Base-by-base conservation (phyloP, 2,329 filamentous ascomycete genomes). In the Phyllosticta citriasiana region DNA sequence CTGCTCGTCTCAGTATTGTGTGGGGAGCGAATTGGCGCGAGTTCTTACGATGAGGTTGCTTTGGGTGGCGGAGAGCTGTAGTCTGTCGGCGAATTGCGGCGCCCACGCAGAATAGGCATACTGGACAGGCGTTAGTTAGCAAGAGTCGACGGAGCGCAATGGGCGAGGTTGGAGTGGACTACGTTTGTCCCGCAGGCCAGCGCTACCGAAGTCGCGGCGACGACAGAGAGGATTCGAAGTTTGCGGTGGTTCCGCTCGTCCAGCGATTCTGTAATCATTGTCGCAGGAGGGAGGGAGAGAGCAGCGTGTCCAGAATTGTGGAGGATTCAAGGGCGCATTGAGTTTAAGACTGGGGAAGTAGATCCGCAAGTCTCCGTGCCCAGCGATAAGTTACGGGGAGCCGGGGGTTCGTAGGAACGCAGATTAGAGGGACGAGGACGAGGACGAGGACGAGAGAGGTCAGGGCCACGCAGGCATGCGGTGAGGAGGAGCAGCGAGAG, bases 81-180 rank as follows among this genome's bases (percentile, higher is more conserved):
- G 80, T 67, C 84, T 86, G 69, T 95, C 87, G 57, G 92, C 91
- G 71, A 97, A 97, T 76, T 97, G 92, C 22, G 94, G 94, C 14
- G 90, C 91, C 92, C 94, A 99, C 75, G 93, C 93, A 60, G 91
- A 97, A 76, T 97, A 99, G 71, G 92, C 93, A 84, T 99, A 97
- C 91, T 97, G 71, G 57, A 47, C n/a, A 16, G n/a, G 25, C n/a
- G 47, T 50, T 16, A 53, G 47, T 50, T 16, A 53, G 52, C 55
- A 35, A 35, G 6, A 6, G n/a, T 16, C 25, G 22, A 33, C 16
- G 7, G 27, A 9, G 33, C 14, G 8, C 19, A 27, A 9, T 14
- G 9, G 59, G n/a, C 33, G 10, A 19, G 16, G 8, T 50, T 19
- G 35, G 53, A 35, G 6, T 50, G 12, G 55, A 85, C 69, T 76